Conservation (phyloP, 768 basidiomycete genomes). For the Agrocybe pediades region DNA sequence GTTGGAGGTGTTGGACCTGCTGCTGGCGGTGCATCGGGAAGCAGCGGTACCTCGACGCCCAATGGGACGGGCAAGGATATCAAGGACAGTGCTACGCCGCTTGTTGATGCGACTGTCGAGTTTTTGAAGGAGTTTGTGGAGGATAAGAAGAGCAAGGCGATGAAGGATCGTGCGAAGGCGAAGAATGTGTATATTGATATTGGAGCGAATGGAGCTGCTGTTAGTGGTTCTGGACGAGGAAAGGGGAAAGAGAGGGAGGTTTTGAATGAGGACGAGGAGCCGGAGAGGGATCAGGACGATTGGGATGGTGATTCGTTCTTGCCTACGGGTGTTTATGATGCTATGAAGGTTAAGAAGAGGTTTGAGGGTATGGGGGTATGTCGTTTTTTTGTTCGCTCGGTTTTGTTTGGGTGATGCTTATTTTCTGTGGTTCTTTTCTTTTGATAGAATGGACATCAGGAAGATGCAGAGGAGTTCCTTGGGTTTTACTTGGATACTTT, state of each 20-base stretch:
- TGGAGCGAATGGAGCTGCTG: slow-evolving; percentile 2
- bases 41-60: not conserved
- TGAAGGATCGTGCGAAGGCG: slow-evolving; percentile 20
- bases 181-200: slow-evolving; percentile 17
- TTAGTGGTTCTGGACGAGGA: slow-evolving; percentile 18
- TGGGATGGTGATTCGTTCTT: slow-evolving; percentile 70
- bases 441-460: slow-evolving; percentile 83
- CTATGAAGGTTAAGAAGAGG: slow-evolving; percentile 89
- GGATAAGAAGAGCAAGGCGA: slow-evolving; percentile 23
- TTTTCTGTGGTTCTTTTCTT: not conserved
- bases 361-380: slow-evolving; percentile 89
- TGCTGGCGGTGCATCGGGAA: not conserved
- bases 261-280: slow-evolving; percentile 27
- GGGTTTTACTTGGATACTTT: slow-evolving; percentile 95
- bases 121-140: slow-evolving; percentile 79
- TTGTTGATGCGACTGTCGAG: slow-evolving; percentile 67
- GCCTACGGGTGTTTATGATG: slow-evolving; percentile 86
- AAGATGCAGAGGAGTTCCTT: slow-evolving; percentile 98
- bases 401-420: not conserved
- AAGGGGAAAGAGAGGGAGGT: slow-evolving; percentile 29
- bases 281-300: slow-evolving; percentile 49
- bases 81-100: slow-evolving; percentile 41
- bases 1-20: not conserved
- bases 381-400: slow-evolving; percentile 1
- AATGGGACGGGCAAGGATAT: slow-evolving; percentile 24